phyloP scores from a whole-genome alignment of 345 rosid genomes.

The Arabidopsis thaliana region DNA sequence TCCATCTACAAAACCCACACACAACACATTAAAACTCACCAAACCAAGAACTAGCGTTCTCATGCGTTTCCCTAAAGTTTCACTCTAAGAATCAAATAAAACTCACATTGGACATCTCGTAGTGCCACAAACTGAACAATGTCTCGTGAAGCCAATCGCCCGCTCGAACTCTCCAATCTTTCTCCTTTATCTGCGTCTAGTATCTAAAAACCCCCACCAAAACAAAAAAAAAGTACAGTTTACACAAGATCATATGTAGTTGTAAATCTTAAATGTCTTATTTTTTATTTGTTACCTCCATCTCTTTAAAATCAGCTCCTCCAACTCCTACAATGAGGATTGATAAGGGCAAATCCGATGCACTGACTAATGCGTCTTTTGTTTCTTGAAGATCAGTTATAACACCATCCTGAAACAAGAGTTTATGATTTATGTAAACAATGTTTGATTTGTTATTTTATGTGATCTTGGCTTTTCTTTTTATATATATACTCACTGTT shows the following conservation, averaged over 20 bases:
- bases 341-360: conserved; percentile 88
- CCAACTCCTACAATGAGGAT: conserved; percentile 96
- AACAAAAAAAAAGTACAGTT: background rate
- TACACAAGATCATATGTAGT: conserved; percentile 7
- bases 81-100: background rate
- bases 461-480: background rate
- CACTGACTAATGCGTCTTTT: conserved; percentile 91
- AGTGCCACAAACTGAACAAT: conserved; percentile 91
- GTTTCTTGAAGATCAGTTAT: conserved; percentile 98
- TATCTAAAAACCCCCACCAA: conserved; percentile 48
- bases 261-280: conserved; percentile 5
- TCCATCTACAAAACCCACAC: conserved; percentile 61
- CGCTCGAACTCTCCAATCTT: conserved; percentile 81
- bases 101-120: conserved; percentile 81
- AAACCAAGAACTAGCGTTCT: conserved; percentile 1
- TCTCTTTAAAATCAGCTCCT: conserved; percentile 97
- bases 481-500: conserved; percentile 60
- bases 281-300: conserved; percentile 65
- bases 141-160: conserved; percentile 92
- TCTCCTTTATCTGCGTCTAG: conserved; percentile 92
- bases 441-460: background rate
- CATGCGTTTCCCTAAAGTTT: background rate
- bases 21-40: conserved; percentile 8
- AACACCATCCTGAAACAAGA: conserved; percentile 80
- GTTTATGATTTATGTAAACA: conserved; percentile 3